A percentile compares a stretch with the other conserved stretches of the same genome.
phyloP scores from a whole-genome alignment of 306 rosid species.

The Adenanthera pavonina region DNA sequence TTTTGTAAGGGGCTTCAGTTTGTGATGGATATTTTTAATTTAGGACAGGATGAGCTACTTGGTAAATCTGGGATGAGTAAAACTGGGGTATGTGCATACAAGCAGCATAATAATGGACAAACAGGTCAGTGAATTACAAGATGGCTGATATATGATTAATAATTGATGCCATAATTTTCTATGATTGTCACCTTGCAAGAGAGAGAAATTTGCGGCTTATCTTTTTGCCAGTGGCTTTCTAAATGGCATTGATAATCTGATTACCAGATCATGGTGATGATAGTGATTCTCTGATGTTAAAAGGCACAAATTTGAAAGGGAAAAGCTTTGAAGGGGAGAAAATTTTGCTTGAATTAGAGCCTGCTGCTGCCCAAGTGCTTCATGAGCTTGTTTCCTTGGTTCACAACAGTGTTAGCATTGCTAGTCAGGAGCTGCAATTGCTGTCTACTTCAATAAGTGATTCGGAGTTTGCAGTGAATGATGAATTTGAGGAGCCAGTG shows the following conservation, averaged over 20 bases:
- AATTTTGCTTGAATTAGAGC: constrained; percentile 61
- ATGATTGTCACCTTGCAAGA: constrained; percentile 20
- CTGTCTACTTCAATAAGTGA: constrained; percentile 56
- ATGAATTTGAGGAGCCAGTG: constrained; percentile 45
- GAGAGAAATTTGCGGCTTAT: constrained; percentile 30
- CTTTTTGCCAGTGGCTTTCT: constrained; percentile 30
- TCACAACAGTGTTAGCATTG: constrained; percentile 57
- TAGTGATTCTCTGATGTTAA: constrained; percentile 47
- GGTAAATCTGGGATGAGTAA: constrained; percentile 52
- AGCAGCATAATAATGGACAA: constrained; percentile 46
- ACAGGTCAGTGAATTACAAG: constrained; percentile 53
- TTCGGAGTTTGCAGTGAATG: constrained; percentile 47
- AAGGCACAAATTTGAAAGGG: constrained; percentile 53
- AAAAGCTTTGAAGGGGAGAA: constrained; percentile 47
- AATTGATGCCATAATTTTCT: constrained; percentile 27
- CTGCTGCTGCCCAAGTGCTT: constrained; percentile 70
- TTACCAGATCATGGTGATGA: constrained; percentile 55
- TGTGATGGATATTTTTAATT: constrained; percentile 42
- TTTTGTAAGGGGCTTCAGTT: constrained; percentile 16
- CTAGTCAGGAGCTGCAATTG: constrained; percentile 48
- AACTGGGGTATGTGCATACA: constrained; percentile 31
- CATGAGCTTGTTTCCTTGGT: constrained; percentile 84
- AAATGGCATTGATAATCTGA: constrained; percentile 44
- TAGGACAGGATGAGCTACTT: constrained; percentile 76
- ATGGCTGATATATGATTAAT: constrained; percentile 29